A percentile compares a stretch with the other conserved stretches of the same genome.
phyloP scores from a whole-genome alignment of 2,329 filamentous ascomycete genomes.

The Xylariaceae sp. region DNA sequence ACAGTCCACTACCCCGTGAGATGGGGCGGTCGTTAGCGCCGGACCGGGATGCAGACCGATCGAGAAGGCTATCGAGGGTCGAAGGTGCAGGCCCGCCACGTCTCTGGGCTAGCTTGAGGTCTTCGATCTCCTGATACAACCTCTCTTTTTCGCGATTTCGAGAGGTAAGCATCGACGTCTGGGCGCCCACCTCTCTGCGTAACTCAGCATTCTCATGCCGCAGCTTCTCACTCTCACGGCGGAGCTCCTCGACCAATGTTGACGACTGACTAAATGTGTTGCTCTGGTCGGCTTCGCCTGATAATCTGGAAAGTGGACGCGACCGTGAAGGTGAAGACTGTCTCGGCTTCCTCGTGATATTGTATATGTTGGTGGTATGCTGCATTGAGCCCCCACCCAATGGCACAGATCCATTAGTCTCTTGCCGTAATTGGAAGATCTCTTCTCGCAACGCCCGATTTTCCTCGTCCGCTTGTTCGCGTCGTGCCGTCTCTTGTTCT shows the following conservation, averaged over 20 bases:
- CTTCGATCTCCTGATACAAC: constrained; percentile 94
- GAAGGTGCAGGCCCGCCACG: constrained; percentile 58
- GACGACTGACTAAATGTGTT: constrained; percentile 53
- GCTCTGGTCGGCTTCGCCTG: constrained; percentile 46
- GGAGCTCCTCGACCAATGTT: constrained; percentile 71
- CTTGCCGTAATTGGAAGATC: constrained; percentile 64
- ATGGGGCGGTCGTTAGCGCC: constrained; percentile 62
- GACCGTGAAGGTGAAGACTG: constrained; percentile 42
- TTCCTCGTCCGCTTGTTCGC: constrained; percentile 88
- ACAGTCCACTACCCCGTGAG: constrained; percentile 66
- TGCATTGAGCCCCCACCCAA: constrained; percentile 34
- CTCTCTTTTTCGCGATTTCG: constrained; percentile 92
- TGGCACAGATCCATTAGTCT: constrained; percentile 36
- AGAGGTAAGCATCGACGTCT: constrained; percentile 96
- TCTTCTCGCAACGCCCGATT: constrained; percentile 80
- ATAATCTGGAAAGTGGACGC: constrained; percentile 45
- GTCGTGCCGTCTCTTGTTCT: constrained; percentile 81
- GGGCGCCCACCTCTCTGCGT: constrained; percentile 84
- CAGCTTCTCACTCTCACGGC: constrained; percentile 64
- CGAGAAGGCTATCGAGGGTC: constrained; percentile 83
- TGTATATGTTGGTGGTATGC: constrained; percentile 62
- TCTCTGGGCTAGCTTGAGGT: constrained; percentile 82
- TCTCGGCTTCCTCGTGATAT: constrained; percentile 52
- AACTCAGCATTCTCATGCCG: constrained; percentile 90
- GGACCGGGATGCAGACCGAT: constrained; percentile 86